phyloP scores from a whole-genome alignment of 2,329 filamentous ascomycete genomes.

The Exserohilum rostratum region DNA sequence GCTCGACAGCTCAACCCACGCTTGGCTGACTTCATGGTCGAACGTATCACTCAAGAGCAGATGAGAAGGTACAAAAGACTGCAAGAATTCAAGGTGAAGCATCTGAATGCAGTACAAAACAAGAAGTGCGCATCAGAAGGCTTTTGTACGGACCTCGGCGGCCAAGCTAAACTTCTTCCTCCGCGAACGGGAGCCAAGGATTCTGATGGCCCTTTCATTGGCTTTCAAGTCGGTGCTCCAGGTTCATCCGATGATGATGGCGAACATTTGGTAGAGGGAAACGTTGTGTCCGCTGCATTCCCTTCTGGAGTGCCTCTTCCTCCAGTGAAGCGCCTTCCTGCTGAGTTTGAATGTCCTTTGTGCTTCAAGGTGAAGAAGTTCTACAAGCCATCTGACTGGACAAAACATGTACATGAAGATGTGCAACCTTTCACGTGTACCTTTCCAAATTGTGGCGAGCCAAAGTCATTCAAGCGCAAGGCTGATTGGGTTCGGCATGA shows the following conservation, averaged over 20 bases:
- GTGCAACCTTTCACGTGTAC: conserved; percentile 93
- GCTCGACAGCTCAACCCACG: conserved; percentile 76
- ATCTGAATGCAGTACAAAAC: conserved; percentile 65
- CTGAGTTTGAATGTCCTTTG: conserved; percentile 86
- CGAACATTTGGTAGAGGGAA: conserved; percentile 70
- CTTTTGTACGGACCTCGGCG: conserved; percentile 71
- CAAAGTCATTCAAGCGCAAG: conserved; percentile 93
- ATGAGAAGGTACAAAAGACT: conserved; percentile 78
- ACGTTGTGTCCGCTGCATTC: conserved; percentile 75
- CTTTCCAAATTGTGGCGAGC: conserved; percentile 79
- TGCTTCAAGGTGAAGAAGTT: conserved; percentile 87
- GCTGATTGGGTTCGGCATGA: conserved; percentile 96
- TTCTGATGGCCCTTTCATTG: conserved; percentile 61
- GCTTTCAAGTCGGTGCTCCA: conserved; percentile 62
- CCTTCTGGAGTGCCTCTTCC: conserved; percentile 82
- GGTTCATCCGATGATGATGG: conserved; percentile 68
- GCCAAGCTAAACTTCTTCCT: conserved; percentile 67
- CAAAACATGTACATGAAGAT: conserved; percentile 93
- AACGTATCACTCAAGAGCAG: conserved; percentile 84
- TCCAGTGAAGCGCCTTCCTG: conserved; percentile 75
- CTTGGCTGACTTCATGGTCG: conserved; percentile 71
- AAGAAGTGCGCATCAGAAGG: conserved; percentile 65
- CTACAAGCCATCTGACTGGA: conserved; percentile 93
- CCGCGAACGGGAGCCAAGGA: conserved; percentile 65
- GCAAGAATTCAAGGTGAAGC: conserved; percentile 71